Evolutionary conservation across 2,329 filamentous ascomycete species (phyloP), one percentile per base, ranked within the genome.

Genomic region (Pseudomassariella vexata): DNA sequence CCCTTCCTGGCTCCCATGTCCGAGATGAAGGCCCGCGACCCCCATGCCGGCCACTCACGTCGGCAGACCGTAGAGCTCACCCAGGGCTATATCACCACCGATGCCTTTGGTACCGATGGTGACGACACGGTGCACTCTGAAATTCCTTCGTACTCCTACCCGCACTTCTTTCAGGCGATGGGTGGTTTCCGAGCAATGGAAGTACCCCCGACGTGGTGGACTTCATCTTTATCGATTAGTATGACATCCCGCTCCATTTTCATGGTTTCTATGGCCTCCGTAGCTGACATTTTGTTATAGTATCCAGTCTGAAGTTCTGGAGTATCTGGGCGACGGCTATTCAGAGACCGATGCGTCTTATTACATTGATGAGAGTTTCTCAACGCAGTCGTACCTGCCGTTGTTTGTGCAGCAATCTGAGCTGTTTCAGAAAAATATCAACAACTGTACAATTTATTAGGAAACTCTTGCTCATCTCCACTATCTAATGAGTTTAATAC

Each of bases 81-180:
- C 1, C 59, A 66, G 0, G 71, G 70, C 7, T 73, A 73, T 48
- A 62, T 57, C 4, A 75, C 71, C 0, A 59, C 46, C 1, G 71
- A 76, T 37, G 71, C 73, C 45, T 74, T 73, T 41, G 71, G 70
- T 32, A 57, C 49, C 5, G 69, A 62, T 27, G 66, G 68, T 12
- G 71, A 75, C 41, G 71, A 76, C 37, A 75, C 70, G 0, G 40
- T 60, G 3, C 70, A 75, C 48, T 50, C 54, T 3, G 28, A 37
- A 9, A 67, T 73, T 25, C 59, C 66, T 2, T 47, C 53, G 34
- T 69, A 64, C 51, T 19, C 41, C 1, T 55, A 65, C 21, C 68
- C 70, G 4, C 55, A 62, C 38, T 66, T 66, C 40, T 63, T 68
- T 36, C 60, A 68, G 42, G 59, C 59, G 3, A 62, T 64, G 10